Percentiles rank a stretch among this genome's conserved stretches.
These are phyloP conservation scores for Corymbia calophylla DNA, from an alignment of 441 rosid species.

Conservation along the genomic window DNA sequence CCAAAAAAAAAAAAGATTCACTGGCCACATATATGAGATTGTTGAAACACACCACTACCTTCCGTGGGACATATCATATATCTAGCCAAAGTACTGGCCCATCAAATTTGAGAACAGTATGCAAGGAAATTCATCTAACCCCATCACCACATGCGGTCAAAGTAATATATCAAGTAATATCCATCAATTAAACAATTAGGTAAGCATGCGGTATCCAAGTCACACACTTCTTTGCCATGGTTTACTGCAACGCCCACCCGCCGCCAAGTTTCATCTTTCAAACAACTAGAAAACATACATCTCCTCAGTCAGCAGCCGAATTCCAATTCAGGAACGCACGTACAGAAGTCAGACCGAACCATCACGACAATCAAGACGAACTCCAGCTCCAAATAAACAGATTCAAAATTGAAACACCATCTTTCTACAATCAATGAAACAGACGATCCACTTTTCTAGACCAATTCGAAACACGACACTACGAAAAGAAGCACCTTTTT, in stretches of 20 bases:
- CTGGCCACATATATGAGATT: neutral
- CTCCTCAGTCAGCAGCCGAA: neutral
- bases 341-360: neutral
- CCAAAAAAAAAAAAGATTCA: neutral
- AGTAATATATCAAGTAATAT: neutral
- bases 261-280: neutral
- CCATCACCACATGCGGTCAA: neutral
- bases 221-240: neutral
- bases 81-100: neutral
- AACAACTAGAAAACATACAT: neutral
- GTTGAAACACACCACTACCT: neutral
- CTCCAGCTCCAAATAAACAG: neutral
- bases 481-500: neutral
- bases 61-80: neutral
- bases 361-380: neutral
- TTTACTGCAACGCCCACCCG: neutral
- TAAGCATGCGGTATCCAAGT: neutral
- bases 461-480: neutral
- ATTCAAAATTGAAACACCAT: neutral
- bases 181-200: neutral
- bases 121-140: neutral
- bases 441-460: neutral
- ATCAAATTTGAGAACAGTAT: neutral
- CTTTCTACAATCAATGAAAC: neutral
- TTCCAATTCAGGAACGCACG: neutral